Base-by-base conservation (phyloP, 495 filamentous ascomycete species). In the Thermothielavioides terrestris region DNA sequence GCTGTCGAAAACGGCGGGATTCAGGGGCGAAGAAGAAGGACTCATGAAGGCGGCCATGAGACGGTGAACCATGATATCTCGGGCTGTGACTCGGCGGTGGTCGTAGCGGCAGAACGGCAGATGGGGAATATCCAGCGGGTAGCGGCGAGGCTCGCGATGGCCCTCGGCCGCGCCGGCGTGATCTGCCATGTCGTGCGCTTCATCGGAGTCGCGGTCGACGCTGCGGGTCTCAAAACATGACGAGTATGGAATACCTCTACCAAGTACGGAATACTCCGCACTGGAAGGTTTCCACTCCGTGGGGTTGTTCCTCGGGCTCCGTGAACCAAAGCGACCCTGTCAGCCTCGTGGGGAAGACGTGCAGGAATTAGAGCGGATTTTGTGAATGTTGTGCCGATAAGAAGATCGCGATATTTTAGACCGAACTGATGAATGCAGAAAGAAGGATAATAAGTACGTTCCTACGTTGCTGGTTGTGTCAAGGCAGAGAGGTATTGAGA, bases 121-220 rank as follows among this genome's bases (percentile, higher is more conserved):
- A n/a, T n/a, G n/a, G 35, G 68, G 57, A 25, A 61, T 55, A 46
- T 69, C 61, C n/a, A 70, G 42, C 17, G 66, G 68, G 30, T 69
- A 70, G 53, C 68, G 61, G 3, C 23, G 23, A 2, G 35, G 10
- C 2, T 28, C 35, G 32, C 4, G 18, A 12, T 6, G 22, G 2
- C 31, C 37, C 15, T 12, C 14, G 32, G 8, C 42, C 4, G 9
- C 18, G 31, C 12, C 12, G 46, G 6, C 28, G 17, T 7, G 20
- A 5, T 14, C 18, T 26, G 32, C 32, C 40, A 45, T 52, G 9
- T 1, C 7, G 8, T 18, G 15, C 15, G 34, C 6, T 18, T 36
- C 3, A 18, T n/a, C 7, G 4, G 12, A 10, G 31, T n/a, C 6
- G 7, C 31, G 32, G 6, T 35, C 4, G n/a, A 35, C 7, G 32